Conservation (phyloP, 2,329 filamentous ascomycete species). For the Penicillium sp. region DNA sequence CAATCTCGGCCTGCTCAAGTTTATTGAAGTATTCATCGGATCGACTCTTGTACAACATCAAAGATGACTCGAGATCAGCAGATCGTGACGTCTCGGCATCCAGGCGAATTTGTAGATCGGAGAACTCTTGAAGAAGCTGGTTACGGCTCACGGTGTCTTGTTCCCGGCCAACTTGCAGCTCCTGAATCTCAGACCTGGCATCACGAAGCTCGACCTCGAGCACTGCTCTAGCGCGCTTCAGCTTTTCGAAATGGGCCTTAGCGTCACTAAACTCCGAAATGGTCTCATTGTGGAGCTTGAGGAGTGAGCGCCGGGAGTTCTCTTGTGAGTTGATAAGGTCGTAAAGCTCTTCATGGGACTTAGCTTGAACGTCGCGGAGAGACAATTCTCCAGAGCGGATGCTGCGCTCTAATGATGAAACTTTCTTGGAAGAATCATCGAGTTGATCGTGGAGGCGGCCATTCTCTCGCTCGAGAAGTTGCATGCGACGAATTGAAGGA, state of each 20-base stretch:
- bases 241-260: conserved; percentile 79
- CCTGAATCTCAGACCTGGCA: conserved; percentile 74
- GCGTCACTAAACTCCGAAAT: conserved; percentile 80
- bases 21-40: conserved; percentile 97
- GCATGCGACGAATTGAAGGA: conserved; percentile 73
- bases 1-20: conserved; percentile 92
- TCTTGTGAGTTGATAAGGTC: conserved; percentile 92
- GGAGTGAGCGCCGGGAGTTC: conserved; percentile 73
- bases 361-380: conserved; percentile 84
- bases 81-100: conserved; percentile 85
- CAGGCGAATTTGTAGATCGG: conserved; percentile 87
- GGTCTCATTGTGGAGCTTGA: conserved; percentile 80
- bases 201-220: conserved; percentile 86
- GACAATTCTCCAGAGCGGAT: conserved; percentile 84
- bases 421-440: conserved; percentile 88
- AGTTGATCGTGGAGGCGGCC: conserved; percentile 88
- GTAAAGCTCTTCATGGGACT: conserved; percentile 89
- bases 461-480: conserved; percentile 90
- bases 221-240: conserved; percentile 74
- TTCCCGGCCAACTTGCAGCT: conserved; percentile 72
- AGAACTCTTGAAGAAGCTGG: conserved; percentile 86
- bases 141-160: conserved; percentile 83
- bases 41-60: conserved; percentile 84
- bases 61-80: conserved; percentile 75
- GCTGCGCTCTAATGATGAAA: conserved; percentile 81